Evolutionary conservation across 305 asterid genomes (phyloP).

Genomic region (Fraxinus sp.): DNA sequence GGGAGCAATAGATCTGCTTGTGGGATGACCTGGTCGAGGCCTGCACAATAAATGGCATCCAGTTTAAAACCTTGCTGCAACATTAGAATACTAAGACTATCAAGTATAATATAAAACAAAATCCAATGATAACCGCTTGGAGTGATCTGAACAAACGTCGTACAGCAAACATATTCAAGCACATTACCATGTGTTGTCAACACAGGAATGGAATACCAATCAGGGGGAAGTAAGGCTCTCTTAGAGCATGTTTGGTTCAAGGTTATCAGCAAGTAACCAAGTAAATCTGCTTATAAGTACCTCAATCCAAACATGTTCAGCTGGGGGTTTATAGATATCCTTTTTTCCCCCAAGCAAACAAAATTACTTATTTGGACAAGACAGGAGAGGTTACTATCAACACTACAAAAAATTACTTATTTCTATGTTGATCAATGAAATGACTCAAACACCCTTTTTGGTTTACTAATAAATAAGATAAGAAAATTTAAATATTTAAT

Average conservation of each 20-base stretch:
- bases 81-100: not conserved
- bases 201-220: not conserved
- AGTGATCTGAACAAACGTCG: not conserved
- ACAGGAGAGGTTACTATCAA: not conserved
- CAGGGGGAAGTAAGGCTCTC: not conserved
- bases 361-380: not conserved
- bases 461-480: not conserved
- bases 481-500: not conserved
- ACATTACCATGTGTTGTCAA: not conserved
- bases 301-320: not conserved
- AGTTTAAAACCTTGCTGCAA: not conserved
- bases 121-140: not conserved
- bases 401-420: not conserved
- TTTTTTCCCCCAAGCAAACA: not conserved
- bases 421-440: not conserved
- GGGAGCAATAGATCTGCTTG: constrained; percentile 45
- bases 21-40: constrained; percentile 47
- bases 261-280: not conserved
- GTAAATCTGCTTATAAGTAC: not conserved
- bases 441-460: not conserved
- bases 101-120: not conserved
- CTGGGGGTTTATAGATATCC: not conserved
- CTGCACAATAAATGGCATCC: constrained; percentile 32
- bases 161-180: not conserved
- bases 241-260: not conserved